Percentiles rank a stretch among this genome's conserved stretches.
phyloP scores from a whole-genome alignment of 768 basidiomycete genomes.

The Rhodotorula babjevae region DNA sequence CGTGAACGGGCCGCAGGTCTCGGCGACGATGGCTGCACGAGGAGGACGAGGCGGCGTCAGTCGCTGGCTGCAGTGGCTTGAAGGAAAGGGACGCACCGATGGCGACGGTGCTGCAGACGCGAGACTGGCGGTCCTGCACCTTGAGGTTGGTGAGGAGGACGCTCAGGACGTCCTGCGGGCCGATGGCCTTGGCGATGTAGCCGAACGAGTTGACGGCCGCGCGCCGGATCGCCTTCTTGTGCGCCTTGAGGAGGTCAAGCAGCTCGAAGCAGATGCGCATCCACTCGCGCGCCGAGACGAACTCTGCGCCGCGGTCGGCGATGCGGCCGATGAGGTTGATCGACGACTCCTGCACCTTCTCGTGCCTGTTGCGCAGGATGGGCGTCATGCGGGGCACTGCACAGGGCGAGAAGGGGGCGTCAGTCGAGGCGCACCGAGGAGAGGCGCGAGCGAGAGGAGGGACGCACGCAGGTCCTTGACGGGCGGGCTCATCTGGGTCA shows the following conservation, averaged over 20 bases:
- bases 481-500: conserved; percentile 99
- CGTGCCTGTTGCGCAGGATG: conserved; percentile 97
- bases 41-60: neutral
- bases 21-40: conserved; percentile 66
- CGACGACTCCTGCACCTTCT: conserved; percentile 98
- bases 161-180: conserved; percentile 94
- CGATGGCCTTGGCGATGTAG: conserved; percentile 98
- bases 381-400: conserved; percentile 98
- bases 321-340: conserved; percentile 99
- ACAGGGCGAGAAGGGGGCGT: conserved; percentile 8
- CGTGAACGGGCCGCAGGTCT: conserved; percentile 94
- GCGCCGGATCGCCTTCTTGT: conserved; percentile 97
- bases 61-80: neutral
- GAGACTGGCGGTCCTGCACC: conserved; percentile 97
- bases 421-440: conserved; percentile 39
- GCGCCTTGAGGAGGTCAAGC: conserved; percentile 91
- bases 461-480: conserved; percentile 95
- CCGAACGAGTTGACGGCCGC: conserved; percentile 99
- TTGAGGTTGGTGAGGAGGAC: conserved; percentile 93
- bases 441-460: conserved; percentile 1
- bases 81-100: conserved; percentile 56
- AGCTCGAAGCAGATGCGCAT: conserved; percentile 99
- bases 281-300: conserved; percentile 97
- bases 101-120: conserved; percentile 96
- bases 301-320: conserved; percentile 98